Percentiles rank a stretch among this genome's conserved stretches.
Evolutionary conservation across 441 rosid genomes (phyloP).

Genomic region (Viola pubescens): DNA sequence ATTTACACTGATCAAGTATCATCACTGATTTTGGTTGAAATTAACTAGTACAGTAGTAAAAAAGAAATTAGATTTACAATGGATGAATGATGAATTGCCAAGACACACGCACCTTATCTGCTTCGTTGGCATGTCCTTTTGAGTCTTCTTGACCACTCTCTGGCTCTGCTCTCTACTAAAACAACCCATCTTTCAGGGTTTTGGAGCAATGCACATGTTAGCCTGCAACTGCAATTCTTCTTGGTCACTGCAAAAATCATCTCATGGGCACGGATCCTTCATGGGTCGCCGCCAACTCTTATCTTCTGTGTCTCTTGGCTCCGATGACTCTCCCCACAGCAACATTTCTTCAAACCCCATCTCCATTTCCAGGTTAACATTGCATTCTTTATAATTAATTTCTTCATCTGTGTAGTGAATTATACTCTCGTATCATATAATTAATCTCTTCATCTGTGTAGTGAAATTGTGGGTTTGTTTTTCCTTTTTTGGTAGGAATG

Average conservation of each 20-base stretch:
- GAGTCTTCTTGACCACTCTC: too few relatives aligned
- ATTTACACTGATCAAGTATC: too few relatives aligned
- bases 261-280: slow-evolving; percentile 29
- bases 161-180: too few relatives aligned
- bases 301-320: slow-evolving; percentile 28
- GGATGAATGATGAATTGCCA: too few relatives aligned
- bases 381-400: not conserved
- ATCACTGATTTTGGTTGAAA: too few relatives aligned
- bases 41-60: too few relatives aligned
- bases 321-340: slow-evolving; percentile 21
- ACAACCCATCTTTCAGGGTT: not conserved
- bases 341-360: slow-evolving; percentile 27
- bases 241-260: slow-evolving; percentile 33
- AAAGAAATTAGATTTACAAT: too few relatives aligned
- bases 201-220: slow-evolving; percentile 40
- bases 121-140: too few relatives aligned
- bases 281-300: slow-evolving; percentile 55
- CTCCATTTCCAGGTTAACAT: slow-evolving; percentile 32
- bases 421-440: not conserved
- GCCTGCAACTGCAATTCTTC: slow-evolving; percentile 27
- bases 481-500: slow-evolving; percentile 24
- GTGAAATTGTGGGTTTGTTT: slow-evolving; percentile 6
- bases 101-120: too few relatives aligned
- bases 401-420: not conserved
- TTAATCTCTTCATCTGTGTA: too few relatives aligned